Base-by-base conservation (phyloP, 2,329 filamentous ascomycete genomes). In the Fusarium nurragi region DNA sequence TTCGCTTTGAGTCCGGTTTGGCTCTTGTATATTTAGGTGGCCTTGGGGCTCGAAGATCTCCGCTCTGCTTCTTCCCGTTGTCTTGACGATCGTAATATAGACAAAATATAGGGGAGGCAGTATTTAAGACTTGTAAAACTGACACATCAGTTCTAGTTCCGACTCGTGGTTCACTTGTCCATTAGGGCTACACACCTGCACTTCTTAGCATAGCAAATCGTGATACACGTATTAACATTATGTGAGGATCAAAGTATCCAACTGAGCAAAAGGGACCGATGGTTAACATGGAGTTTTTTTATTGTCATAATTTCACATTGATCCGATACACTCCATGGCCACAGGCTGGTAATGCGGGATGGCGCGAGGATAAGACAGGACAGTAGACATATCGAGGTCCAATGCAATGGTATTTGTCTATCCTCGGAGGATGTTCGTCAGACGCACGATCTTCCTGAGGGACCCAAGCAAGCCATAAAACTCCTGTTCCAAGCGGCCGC, bases 381-480 rank as follows among this genome's bases (percentile, higher is more conserved):
- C 53, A 58, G 57, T 54, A 57, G 54, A 45, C 46, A 67, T 65
- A 52, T 61, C 64, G 64, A 71, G 72, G 69, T 75, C 71, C 76
- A 77, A 75, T 77, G 74, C 70, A 77, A 74, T 78, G 73, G 74
- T 77, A 78, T 78, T 80, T 72, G 75, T 79, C 77, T 80, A 80
- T 77, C 73, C 73, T 75, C 74, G 72, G 71, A 76, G 76, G 73
- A 78, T 74, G 72, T 76, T 79, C 75, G 76, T 78, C 74, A 78
- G 73, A 78, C 72, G 75, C 73, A 76, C 76, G 70, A 76, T 77
- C 74, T 74, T 78, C 76, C 76, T 75, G 72, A 75, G 47, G 60
- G 78, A 79, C 76, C 74, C 77, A 77, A 79, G 77, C 77, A 79
- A 77, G 75, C 77, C 77, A 76, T 77, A 75, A 76, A 79, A 80